phyloP scores from a whole-genome alignment of 495 filamentous ascomycete genomes.

The Hypoxylon perforatum region DNA sequence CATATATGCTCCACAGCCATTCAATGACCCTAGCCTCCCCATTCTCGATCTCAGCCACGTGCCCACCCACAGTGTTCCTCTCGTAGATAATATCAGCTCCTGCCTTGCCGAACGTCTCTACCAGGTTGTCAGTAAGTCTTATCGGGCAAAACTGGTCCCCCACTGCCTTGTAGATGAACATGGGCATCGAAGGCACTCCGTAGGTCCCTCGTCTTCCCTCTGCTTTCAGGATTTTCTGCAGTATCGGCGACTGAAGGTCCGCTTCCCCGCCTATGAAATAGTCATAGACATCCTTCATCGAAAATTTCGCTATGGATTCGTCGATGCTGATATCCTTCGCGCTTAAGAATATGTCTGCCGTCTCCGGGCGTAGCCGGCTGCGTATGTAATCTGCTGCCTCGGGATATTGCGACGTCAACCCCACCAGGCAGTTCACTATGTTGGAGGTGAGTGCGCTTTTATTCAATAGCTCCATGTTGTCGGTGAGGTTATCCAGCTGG shows the following conservation, averaged over 20 bases:
- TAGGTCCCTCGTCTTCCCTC: slow-evolving; percentile 56
- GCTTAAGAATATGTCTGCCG: slow-evolving; percentile 44
- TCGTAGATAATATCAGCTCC: slow-evolving; percentile 54
- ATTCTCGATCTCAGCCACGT: slow-evolving; percentile 43
- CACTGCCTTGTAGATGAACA: slow-evolving; percentile 65
- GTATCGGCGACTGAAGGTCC: slow-evolving; percentile 40
- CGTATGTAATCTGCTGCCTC: slow-evolving; percentile 28
- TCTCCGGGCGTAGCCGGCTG: slow-evolving; percentile 33
- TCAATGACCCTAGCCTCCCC: slow-evolving; percentile 34
- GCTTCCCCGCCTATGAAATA: slow-evolving; percentile 54
- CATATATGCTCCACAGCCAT: slow-evolving; percentile 34
- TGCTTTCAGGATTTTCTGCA: slow-evolving; percentile 40
- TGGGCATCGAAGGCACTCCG: slow-evolving; percentile 56
- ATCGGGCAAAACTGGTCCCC: slow-evolving; percentile 57
- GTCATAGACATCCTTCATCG: slow-evolving; percentile 49
- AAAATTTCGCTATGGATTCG: slow-evolving; percentile 32
- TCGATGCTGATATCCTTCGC: slow-evolving; percentile 40
- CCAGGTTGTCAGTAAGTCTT: slow-evolving; percentile 55
- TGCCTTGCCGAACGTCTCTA: slow-evolving; percentile 51
- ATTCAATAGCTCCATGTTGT: slow-evolving; percentile 36
- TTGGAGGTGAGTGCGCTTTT: slow-evolving; percentile 36
- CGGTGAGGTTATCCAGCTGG: slow-evolving; percentile 48
- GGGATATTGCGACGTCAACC: slow-evolving; percentile 43
- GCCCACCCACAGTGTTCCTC: slow-evolving; percentile 52
- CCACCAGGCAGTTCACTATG: slow-evolving; percentile 39